Percentiles rank a stretch among this genome's conserved stretches.
These are phyloP conservation scores for Hymenoscyphus infarciens DNA, from an alignment of 2,329 filamentous ascomycete genomes.

Conservation along the genomic window DNA sequence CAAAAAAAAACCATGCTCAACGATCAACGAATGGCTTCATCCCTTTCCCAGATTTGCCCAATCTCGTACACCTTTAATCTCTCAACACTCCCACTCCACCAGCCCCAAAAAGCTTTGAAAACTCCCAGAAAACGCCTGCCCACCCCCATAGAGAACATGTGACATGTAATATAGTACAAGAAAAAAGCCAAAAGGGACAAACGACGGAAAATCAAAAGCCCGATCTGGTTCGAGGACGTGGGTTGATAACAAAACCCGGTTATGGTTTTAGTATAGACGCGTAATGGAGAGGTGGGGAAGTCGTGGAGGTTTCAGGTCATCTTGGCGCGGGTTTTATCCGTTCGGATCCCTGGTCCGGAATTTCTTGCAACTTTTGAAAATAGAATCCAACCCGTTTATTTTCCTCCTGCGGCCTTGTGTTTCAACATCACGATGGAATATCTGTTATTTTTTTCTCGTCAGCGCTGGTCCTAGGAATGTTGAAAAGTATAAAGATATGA, in stretches of 20 bases:
- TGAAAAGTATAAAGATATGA: background rate
- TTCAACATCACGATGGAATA: slow-evolving; percentile 48
- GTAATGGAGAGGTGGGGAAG: background rate
- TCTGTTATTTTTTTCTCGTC: slow-evolving; percentile 31
- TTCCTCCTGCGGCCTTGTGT: slow-evolving; percentile 35
- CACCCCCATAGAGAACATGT: background rate
- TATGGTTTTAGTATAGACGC: background rate
- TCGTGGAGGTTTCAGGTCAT: background rate
- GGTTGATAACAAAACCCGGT: background rate
- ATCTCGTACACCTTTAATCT: background rate
- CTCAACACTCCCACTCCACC: background rate
- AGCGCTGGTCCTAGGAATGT: slow-evolving; percentile 4
- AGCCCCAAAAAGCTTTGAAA: background rate
- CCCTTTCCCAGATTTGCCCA: background rate
- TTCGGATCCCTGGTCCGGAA: background rate
- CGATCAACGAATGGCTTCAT: background rate
- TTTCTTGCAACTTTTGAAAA: background rate
- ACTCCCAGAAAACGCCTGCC: slow-evolving; percentile 4
- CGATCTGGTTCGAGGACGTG: slow-evolving; percentile 1
- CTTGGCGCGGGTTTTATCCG: slow-evolving; percentile 1
- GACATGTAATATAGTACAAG: slow-evolving; percentile 7
- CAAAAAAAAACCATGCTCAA: background rate
- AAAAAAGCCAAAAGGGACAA: background rate
- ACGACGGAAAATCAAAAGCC: background rate
- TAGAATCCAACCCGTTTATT: slow-evolving; percentile 4